Percentiles rank a stretch among this genome's conserved stretches.
Evolutionary conservation across 2,329 filamentous ascomycete species (phyloP).

Genomic region (Penicillium sp.): DNA sequence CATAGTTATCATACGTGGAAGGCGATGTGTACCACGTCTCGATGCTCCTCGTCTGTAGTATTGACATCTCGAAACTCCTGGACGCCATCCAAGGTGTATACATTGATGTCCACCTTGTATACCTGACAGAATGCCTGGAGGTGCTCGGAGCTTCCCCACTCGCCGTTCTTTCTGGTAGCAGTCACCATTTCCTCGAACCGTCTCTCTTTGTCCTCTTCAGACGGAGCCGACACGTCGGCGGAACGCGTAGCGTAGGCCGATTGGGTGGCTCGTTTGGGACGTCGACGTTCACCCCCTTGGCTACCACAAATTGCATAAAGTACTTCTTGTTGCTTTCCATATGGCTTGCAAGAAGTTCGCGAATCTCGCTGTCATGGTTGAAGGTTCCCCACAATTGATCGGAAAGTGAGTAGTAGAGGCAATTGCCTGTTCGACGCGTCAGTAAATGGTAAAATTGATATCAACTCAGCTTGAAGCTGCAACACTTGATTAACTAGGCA

Average conservation of each 20-base stretch:
- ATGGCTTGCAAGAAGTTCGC: conserved; percentile 55
- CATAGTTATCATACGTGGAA: conserved; percentile 51
- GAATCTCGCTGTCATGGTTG: conserved; percentile 54
- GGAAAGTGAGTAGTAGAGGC: conserved; percentile 63
- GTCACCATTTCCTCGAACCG: conserved; percentile 56
- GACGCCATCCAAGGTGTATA: conserved; percentile 48
- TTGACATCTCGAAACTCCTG: conserved; percentile 45
- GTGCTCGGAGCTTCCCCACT: conserved; percentile 64
- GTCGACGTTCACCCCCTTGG: conserved; percentile 55
- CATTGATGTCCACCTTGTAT: conserved; percentile 57
- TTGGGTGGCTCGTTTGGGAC: conserved; percentile 49
- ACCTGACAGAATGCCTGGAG: conserved; percentile 61
- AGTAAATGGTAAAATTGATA: conserved; percentile 9
- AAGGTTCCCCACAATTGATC: conserved; percentile 62
- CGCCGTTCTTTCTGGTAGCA: conserved; percentile 56
- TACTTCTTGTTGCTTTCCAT: conserved; percentile 57
- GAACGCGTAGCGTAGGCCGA: conserved; percentile 45
- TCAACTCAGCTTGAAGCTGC: not conserved
- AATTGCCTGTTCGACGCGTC: conserved; percentile 54
- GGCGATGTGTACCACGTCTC: conserved; percentile 52
- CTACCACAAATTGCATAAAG: conserved; percentile 59
- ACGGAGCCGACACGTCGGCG: conserved; percentile 40
- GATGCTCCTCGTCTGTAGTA: conserved; percentile 33
- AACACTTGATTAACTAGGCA: conserved; percentile 17
- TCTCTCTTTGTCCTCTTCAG: conserved; percentile 52